Evolutionary conservation across 169 alveolate species (phyloP).

Genomic region (Eimeria nieschulzi): DNA sequence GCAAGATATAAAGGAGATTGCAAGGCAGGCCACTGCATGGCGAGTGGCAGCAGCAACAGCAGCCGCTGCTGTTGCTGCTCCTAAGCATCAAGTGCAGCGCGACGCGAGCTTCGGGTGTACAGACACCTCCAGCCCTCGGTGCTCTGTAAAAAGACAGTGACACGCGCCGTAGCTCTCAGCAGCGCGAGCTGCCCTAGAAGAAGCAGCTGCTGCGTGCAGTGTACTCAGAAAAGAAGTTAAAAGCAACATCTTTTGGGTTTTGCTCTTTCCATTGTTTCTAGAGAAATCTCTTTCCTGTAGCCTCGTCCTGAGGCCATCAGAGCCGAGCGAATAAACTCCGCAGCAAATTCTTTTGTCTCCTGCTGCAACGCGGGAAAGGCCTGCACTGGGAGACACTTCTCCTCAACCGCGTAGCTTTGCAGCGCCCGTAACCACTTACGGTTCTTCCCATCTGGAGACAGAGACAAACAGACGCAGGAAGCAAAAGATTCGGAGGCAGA

Average conservation of each 20-base stretch:
- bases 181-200: no score
- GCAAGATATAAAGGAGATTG: no score
- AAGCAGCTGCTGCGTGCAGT: no score
- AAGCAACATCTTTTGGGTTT: neutral
- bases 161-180: no score
- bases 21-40: no score
- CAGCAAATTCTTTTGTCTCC: neutral
- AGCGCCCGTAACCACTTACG: neutral
- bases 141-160: no score
- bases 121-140: no score
- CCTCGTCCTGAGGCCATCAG: neutral
- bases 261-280: neutral
- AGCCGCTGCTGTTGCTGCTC: no score
- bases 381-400: neutral
- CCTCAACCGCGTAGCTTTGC: neutral
- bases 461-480: neutral
- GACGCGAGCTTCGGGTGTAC: no score
- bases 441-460: neutral
- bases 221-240: neutral
- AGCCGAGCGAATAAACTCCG: neutral
- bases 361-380: neutral
- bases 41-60: no score
- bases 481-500: neutral
- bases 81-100: no score
- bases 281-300: neutral